Evolutionary conservation across 176 grass and related monocot genomes (phyloP).

Genomic region (Carex kokanica): DNA sequence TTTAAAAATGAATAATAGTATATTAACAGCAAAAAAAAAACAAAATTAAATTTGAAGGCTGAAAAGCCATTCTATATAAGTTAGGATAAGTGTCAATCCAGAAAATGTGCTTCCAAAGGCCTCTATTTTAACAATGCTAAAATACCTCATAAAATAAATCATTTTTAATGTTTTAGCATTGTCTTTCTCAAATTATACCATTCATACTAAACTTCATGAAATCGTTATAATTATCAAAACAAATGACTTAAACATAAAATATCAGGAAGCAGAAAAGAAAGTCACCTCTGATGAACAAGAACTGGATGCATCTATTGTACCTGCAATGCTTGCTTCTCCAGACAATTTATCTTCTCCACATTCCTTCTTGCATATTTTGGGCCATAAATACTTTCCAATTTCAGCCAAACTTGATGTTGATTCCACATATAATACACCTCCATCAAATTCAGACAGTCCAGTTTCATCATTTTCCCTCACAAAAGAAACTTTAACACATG

Average conservation of each 20-base stretch:
- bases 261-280: constrained; percentile 29
- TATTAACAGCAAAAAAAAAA: not conserved
- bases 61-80: not conserved
- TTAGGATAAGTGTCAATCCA: not conserved
- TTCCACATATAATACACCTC: constrained; percentile 51
- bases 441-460: constrained; percentile 49
- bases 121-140: not conserved
- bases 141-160: not conserved
- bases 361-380: constrained; percentile 44
- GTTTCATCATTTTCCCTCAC: constrained; percentile 65
- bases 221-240: not conserved
- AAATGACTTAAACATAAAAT: not conserved
- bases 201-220: not conserved
- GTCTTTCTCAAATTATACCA: constrained; percentile 6
- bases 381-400: constrained; percentile 75
- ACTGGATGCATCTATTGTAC: constrained; percentile 34
- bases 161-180: not conserved
- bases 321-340: constrained; percentile 35
- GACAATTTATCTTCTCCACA: constrained; percentile 33
- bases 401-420: constrained; percentile 58
- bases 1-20: not conserved
- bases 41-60: not conserved
- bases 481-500: constrained; percentile 81
- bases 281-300: constrained; percentile 54
- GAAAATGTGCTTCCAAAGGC: not conserved